Evolutionary conservation across 2,329 filamentous ascomycete genomes (phyloP).

Genomic region (Diplodia corticola): DNA sequence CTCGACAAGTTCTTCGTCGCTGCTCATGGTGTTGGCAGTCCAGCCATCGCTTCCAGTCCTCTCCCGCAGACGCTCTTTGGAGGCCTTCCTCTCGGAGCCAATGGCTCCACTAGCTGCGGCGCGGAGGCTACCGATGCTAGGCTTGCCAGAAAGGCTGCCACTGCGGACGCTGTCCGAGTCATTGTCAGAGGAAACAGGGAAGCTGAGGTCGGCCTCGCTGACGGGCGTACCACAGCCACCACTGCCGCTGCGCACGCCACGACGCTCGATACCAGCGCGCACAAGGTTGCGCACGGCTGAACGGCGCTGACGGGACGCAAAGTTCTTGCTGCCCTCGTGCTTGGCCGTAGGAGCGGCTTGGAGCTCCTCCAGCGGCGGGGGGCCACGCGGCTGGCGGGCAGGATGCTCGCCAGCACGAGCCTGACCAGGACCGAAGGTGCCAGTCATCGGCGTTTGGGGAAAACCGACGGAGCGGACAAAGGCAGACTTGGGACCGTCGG

Average conservation of each 20-base stretch:
- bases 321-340: constrained; percentile 96
- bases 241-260: constrained; percentile 65
- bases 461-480: constrained; percentile 58
- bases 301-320: constrained; percentile 86
- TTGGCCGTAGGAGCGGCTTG: constrained; percentile 86
- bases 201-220: constrained; percentile 73
- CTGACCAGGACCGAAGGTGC: constrained; percentile 89
- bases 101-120: constrained; percentile 81
- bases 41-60: constrained; percentile 40
- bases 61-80: constrained; percentile 41
- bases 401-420: constrained; percentile 93
- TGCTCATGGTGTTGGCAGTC: constrained; percentile 65
- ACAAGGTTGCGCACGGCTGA: constrained; percentile 90
- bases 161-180: constrained; percentile 64
- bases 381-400: constrained; percentile 86
- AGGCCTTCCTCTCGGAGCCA: constrained; percentile 76
- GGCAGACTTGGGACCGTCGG: constrained; percentile 71
- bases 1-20: constrained; percentile 60
- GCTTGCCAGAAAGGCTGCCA: constrained; percentile 76
- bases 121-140: constrained; percentile 71
- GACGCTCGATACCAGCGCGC: constrained; percentile 82
- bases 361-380: constrained; percentile 88
- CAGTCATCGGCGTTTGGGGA: constrained; percentile 76
- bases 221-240: constrained; percentile 83
- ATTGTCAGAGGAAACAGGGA: constrained; percentile 70